Conservation (phyloP, 2,329 filamentous ascomycete species). For the Colletotrichum neosansevieriae region DNA sequence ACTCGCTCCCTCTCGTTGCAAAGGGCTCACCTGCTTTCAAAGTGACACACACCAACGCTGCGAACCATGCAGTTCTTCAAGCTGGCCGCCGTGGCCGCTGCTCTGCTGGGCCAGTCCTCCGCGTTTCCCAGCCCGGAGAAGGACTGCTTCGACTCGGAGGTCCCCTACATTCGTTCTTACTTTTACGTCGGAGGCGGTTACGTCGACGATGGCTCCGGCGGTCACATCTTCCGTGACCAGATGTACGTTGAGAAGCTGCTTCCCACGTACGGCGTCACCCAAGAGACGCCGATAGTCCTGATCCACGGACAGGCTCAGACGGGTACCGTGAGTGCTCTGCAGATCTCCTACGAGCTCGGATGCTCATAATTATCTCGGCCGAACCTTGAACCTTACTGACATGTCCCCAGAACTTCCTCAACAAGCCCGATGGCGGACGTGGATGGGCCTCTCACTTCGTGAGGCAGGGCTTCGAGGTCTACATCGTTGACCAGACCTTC, state of each 20-base stretch:
- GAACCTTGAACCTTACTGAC: constrained; percentile 10
- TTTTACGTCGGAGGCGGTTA: constrained; percentile 55
- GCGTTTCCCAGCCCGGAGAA: constrained; percentile 19
- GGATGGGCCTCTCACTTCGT: constrained; percentile 64
- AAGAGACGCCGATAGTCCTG: constrained; percentile 53
- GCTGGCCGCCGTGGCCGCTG: constrained; percentile 27
- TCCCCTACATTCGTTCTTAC: constrained; percentile 44
- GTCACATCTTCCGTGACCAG: constrained; percentile 54
- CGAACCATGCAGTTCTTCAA: constrained; percentile 36
- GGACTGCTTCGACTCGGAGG: constrained; percentile 30
- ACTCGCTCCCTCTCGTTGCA: background rate
- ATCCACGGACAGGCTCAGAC: constrained; percentile 58
- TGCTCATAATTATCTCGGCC: constrained; percentile 16
- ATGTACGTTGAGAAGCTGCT: constrained; percentile 66
- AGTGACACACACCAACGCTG: constrained; percentile 14
- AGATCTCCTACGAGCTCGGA: constrained; percentile 4
- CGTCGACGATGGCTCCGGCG: constrained; percentile 46
- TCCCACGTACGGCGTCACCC: constrained; percentile 46
- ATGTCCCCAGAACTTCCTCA: constrained; percentile 55
- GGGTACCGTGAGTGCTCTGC: constrained; percentile 49
- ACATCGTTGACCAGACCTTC: constrained; percentile 59
- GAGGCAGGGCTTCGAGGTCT: constrained; percentile 58
- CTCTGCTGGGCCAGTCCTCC: constrained; percentile 30
- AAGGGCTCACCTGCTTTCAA: constrained; percentile 5
- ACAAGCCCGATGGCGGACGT: constrained; percentile 58